Evolutionary conservation across 1,284 basidiomycete species (phyloP).

Genomic region (Rhodotorula sp.): DNA sequence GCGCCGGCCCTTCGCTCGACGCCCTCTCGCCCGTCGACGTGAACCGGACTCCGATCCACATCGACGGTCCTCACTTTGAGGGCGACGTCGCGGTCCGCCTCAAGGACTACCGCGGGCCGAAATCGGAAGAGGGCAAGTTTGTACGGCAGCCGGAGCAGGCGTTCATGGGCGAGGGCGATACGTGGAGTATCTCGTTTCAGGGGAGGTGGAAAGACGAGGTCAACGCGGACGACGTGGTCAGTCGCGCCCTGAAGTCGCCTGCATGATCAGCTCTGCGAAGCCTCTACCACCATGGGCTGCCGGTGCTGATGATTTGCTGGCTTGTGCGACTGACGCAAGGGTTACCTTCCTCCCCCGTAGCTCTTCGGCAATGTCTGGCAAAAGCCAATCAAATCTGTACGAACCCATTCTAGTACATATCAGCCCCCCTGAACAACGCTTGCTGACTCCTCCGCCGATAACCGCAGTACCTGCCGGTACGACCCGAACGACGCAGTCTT

Average conservation of each 20-base stretch:
- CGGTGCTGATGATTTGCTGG: too few relatives aligned
- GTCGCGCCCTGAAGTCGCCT: not conserved
- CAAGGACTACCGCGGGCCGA: conserved; percentile 21
- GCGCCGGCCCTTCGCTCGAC: conserved; percentile 24
- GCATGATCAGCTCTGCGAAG: not conserved
- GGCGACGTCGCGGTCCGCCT: conserved; percentile 25
- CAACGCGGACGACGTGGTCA: conserved; percentile 28
- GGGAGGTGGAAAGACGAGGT: conserved; percentile 24
- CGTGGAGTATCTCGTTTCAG: conserved; percentile 28
- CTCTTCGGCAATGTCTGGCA: conserved; percentile 38
- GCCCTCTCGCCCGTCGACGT: conserved; percentile 15
- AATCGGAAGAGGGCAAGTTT: not conserved
- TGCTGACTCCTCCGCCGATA: conserved; percentile 1
- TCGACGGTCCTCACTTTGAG: conserved; percentile 2
- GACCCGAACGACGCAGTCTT: not conserved
- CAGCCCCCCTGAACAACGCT: too few relatives aligned
- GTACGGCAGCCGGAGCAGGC: conserved; percentile 7
- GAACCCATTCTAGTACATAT: not conserved
- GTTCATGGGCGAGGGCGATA: conserved; percentile 28
- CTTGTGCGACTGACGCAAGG: too few relatives aligned
- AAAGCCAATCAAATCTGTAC: conserved; percentile 32
- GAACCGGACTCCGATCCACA: conserved; percentile 3
- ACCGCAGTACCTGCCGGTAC: conserved; percentile 19
- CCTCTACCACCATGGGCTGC: not conserved
- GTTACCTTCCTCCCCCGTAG: too few relatives aligned